These are phyloP conservation scores for Pseudogymnoascus sp. DNA, from an alignment of 2,329 filamentous ascomycete species.

Conservation along the genomic window DNA sequence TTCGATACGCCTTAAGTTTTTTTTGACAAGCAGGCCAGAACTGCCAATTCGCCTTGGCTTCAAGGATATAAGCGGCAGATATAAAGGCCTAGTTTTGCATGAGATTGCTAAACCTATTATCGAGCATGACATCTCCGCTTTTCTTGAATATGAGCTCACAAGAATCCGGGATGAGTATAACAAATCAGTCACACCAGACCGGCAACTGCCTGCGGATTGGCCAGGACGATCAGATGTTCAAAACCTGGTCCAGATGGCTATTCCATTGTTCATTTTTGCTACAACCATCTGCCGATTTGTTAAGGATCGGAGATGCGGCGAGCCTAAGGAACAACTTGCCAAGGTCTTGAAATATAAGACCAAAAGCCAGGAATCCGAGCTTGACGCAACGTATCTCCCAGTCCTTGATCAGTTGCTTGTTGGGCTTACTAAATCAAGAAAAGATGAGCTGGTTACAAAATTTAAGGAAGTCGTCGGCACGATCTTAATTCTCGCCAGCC, in stretches of 20 bases:
- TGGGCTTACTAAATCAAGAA: conserved; percentile 12
- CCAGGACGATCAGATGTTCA: conserved; percentile 22
- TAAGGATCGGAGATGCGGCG: conserved; percentile 17
- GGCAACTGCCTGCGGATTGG: conserved; percentile 25
- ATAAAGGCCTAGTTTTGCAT: conserved; percentile 20
- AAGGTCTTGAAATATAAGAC: conserved; percentile 22
- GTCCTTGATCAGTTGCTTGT: conserved; percentile 19
- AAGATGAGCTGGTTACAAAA: background rate
- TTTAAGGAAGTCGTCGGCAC: conserved; percentile 14
- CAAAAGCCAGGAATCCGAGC: conserved; percentile 17
- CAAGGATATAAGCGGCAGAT: conserved; percentile 8
- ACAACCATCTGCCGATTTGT: conserved; percentile 29
- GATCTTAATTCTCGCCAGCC: conserved; percentile 16
- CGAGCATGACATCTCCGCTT: conserved; percentile 18
- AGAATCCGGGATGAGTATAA: conserved; percentile 13
- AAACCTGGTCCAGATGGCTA: conserved; percentile 25
- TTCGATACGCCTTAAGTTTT: conserved; percentile 16
- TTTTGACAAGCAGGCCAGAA: conserved; percentile 24
- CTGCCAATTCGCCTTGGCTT: conserved; percentile 20
- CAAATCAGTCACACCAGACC: conserved; percentile 14
- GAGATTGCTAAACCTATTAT: conserved; percentile 17
- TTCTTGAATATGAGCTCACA: conserved; percentile 16
- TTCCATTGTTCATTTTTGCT: conserved; percentile 32
- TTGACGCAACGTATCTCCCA: conserved; percentile 23
- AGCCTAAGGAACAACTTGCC: conserved; percentile 21